Base-by-base conservation (phyloP, 164 flowering plant genomes). In the Echeveria elegans region DNA sequence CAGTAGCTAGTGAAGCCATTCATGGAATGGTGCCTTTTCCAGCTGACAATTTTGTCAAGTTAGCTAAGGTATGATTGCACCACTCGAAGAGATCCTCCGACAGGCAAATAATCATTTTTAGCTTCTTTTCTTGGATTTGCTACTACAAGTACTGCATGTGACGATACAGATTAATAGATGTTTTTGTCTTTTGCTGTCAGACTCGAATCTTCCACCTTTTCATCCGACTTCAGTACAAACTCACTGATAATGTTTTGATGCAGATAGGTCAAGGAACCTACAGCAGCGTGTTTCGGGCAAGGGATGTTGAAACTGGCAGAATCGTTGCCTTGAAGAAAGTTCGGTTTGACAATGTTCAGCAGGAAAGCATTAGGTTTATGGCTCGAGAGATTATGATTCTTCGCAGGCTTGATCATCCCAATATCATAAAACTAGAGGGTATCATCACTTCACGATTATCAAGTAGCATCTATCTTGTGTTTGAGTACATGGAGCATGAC, bases 401-500 rank as follows among this genome's bases (percentile, higher is more conserved):
- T 6, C 94, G 97, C 64, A 76, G 82, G 67, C 86, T 93, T 64
- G 88, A 93, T 72, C 97, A 93, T 76, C 97, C 94, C 38, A 93
- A 93, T 68, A 75, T 93, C 37, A 79, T 90, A 77, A 90, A 84
- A 69, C 73, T 93, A 75, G 89, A 90, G 72, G 98, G 98, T 1
- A 70, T 94, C 53, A 85, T 89, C 56, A 86, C 96, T 26, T 91
- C 97, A 36, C 75, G 78, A 53, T 69, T 82, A 63, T 94, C 98
- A 6, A 79, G 81, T 68, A 86, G 85, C 74, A 82, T 94, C 59
- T 94, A 94, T 78, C 89, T 94, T 36, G 97, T 94, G 5, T 91
- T 94, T 71, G 98, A 94, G 47, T 91, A 89, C 75, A 94, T 94
- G 98, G 97, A 90, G 45, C 98, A 94, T 67, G 98, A 94, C 72